Base-by-base conservation (phyloP, 2,329 filamentous ascomycete species). In the Phyllachora maydis region DNA sequence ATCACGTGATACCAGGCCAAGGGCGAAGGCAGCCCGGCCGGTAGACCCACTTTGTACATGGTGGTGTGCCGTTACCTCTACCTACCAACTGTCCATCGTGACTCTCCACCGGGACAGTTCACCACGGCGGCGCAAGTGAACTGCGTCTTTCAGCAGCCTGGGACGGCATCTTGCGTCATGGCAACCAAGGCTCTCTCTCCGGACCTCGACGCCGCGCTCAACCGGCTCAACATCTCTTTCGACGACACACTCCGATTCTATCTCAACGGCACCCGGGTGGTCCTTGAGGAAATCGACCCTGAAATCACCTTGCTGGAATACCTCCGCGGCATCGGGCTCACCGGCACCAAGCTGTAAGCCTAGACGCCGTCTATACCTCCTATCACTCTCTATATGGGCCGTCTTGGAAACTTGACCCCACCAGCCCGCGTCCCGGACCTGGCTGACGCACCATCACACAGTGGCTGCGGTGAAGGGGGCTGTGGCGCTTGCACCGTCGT, bases 401-500 rank as follows among this genome's bases (percentile, higher is more conserved):
- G n/a, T n/a, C n/a, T 11, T 3, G 4, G 3, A 11, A 10, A 11
- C 5, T 11, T 11, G 8, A 22, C 16, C 16, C 16, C 16, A 7
- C 16, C 16, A 7, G 7, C 16, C 16, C 16, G n/a, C 16, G n/a
- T 18, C n/a, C 16, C 16, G 21, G 14, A 11, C 21, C 28, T 29
- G 14, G n/a, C 24, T 31, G 21, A 32, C 23, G 12, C 7, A 7
- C 15, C n/a, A 2, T 18, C n/a, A 6, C 12, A 22, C 31, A 68
- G 63, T 9, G 88, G 88, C 22, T 98, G 88, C 51, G 81, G 81
- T 23, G 88, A 98, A 54, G 88, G 88, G 31, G 88, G 88, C 2
- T 98, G 88, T 41, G 88, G 88, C 38, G 88, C 88, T 32, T 95
- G 85, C 43, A 95, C 85, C 20, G 81, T 95, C 21, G 83, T 98